Conservation (phyloP, 768 basidiomycete genomes). For the Serendipita sp. region DNA sequence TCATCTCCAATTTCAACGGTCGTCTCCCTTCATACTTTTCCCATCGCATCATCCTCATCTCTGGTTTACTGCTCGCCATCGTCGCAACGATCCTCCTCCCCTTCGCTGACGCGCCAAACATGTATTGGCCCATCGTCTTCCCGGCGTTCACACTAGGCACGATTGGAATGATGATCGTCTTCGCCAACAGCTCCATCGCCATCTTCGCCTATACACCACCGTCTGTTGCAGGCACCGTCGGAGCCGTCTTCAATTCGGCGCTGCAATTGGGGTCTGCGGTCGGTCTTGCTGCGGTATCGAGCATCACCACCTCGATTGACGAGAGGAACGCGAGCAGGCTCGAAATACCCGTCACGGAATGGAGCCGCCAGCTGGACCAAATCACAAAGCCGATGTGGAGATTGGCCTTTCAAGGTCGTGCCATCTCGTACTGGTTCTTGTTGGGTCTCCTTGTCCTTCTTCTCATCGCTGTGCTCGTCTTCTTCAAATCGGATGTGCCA, state of each 20-base stretch:
- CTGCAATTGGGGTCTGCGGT: slow-evolving; percentile 10
- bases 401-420: neutral
- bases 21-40: slow-evolving; percentile 22
- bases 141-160: slow-evolving; percentile 12
- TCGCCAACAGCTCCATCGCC: neutral
- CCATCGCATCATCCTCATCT: slow-evolving; percentile 10
- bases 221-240: slow-evolving; percentile 10
- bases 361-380: neutral
- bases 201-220: slow-evolving; percentile 10
- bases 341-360: neutral
- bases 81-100: slow-evolving; percentile 7
- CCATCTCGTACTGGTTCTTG: neutral
- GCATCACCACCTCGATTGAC: slow-evolving; percentile 8
- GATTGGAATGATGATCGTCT: neutral
- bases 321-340: neutral
- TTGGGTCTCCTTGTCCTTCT: neutral
- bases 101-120: slow-evolving; percentile 5
- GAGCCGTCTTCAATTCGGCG: slow-evolving; percentile 12
- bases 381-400: neutral
- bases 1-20: slow-evolving; percentile 25
- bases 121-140: slow-evolving; percentile 11
- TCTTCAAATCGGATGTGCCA: neutral
- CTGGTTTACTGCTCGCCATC: slow-evolving; percentile 1
- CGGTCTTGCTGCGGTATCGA: slow-evolving; percentile 8
- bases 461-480: neutral